These are phyloP conservation scores for Microsporum canis DNA, from an alignment of 2,329 filamentous ascomycete genomes.

Conservation along the genomic window DNA sequence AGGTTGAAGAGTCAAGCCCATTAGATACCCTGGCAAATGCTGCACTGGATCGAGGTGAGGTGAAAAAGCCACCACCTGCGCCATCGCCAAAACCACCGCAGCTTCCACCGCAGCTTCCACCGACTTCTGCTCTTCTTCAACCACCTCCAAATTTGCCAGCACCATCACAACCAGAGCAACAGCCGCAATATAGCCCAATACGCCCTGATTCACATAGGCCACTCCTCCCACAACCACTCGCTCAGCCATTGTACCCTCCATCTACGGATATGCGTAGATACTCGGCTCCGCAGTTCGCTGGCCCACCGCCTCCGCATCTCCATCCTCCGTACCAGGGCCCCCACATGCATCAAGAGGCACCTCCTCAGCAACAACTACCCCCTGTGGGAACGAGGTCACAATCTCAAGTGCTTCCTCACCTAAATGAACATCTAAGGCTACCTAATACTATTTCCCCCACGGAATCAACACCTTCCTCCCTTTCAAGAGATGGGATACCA, in stretches of 20 bases:
- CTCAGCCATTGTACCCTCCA: conserved; percentile 23
- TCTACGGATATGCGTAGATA: conserved; percentile 15
- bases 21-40: conserved; percentile 28
- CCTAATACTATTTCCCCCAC: conserved; percentile 28
- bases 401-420: conserved; percentile 18
- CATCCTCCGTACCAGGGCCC: neutral
- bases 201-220: conserved; percentile 17
- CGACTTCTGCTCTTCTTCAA: neutral
- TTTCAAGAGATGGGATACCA: conserved; percentile 31
- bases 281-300: neutral
- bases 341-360: neutral
- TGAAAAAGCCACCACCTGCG: conserved; percentile 12
- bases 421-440: conserved; percentile 24
- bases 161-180: conserved; percentile 19
- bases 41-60: conserved; percentile 5
- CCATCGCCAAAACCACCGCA: conserved; percentile 18
- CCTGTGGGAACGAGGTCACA: conserved; percentile 20
- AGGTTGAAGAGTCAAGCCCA: conserved; percentile 20
- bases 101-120: conserved; percentile 17
- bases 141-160: neutral
- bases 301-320: neutral
- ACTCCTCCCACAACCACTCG: conserved; percentile 23
- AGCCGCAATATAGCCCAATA: conserved; percentile 24
- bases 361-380: conserved; percentile 20
- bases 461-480: conserved; percentile 30